Evolutionary conservation across 495 filamentous ascomycete genomes (phyloP).

Genomic region (Apodospora peruviana): DNA sequence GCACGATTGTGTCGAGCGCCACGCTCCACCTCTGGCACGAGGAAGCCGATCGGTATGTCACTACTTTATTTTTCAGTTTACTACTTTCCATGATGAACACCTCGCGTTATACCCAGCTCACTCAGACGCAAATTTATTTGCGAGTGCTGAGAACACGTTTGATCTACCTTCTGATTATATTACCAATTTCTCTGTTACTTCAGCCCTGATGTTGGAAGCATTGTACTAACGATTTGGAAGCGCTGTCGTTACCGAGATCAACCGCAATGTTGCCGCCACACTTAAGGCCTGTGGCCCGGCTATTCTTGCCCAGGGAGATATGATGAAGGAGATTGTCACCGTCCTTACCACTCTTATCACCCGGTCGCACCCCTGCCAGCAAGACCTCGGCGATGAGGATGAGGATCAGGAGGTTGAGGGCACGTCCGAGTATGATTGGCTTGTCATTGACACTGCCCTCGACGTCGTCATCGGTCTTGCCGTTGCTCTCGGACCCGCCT

Average conservation of each 20-base stretch:
- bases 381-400: constrained; percentile 76
- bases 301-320: constrained; percentile 65
- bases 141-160: constrained; percentile 85
- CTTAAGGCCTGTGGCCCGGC: constrained; percentile 88
- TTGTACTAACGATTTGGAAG: constrained; percentile 45
- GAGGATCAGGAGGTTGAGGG: constrained; percentile 63
- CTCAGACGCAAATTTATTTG: constrained; percentile 75
- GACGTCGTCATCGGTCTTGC: constrained; percentile 83
- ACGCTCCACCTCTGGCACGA: constrained; percentile 82
- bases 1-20: constrained; percentile 76
- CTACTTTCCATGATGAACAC: constrained; percentile 69
- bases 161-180: constrained; percentile 29
- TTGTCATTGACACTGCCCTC: constrained; percentile 87
- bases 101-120: constrained; percentile 98
- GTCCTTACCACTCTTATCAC: constrained; percentile 73
- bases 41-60: constrained; percentile 83
- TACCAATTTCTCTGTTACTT: background rate
- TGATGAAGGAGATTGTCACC: constrained; percentile 52
- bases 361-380: constrained; percentile 86
- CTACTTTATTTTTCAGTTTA: constrained; percentile 11
- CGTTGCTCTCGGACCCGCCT: constrained; percentile 72
- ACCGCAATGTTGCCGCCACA: constrained; percentile 87
- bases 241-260: constrained; percentile 89
- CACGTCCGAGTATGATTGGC: constrained; percentile 94
- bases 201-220: constrained; percentile 1